Evolutionary conservation across 352 stramenopile genomes (phyloP), one percentile per base, ranked within the genome.

Genomic region (Phytophthora pluvialis): DNA sequence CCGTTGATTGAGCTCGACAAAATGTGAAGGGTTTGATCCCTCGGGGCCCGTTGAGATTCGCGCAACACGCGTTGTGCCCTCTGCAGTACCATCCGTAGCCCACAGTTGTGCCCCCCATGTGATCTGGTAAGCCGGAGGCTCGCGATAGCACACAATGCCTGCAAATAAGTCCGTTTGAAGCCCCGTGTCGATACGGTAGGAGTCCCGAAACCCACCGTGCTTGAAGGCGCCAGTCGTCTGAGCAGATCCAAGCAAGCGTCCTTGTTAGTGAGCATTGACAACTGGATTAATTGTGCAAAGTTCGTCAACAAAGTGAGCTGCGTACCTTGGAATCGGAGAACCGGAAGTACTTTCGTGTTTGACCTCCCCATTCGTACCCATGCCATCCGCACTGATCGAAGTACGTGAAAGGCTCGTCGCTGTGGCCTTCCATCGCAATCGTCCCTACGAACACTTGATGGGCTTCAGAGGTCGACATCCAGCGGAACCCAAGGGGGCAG

Each of bases 381-480:
- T 70, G 39, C 92, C 92, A 98, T 18, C 88, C 92, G 60, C 92
- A 98, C 57, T 97, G 72, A 26, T 80, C 72, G 49, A 82, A 95
- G 72, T 98, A 98, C 40, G 81, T 86, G 21, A 81, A 62, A 32
- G 70, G 70, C 40, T 88, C 77, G 11, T 36, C 59, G 1, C 16
- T 50, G 31, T 79, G 51, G 0, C 63, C 65, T 32, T 82, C 59
- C 7, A 54, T 39, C 4, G 66, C 52, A 13, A 74, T 58, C 0
- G 48, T 74, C 25, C 83, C 81, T 0, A 83, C 13, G 31, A 91
- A 91, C 9, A 78, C 36, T 0, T 42, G 11, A 1, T 69, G 36
- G 0, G 82, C 85, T 70, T 97, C 77, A n/a, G 73, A 75, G 0
- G 91, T 96, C 6, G 81, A 88, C 64, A 93, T 89, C 89, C 91